Conservation (phyloP, 176 grass and related monocot species). For the Paspalum notatum region DNA sequence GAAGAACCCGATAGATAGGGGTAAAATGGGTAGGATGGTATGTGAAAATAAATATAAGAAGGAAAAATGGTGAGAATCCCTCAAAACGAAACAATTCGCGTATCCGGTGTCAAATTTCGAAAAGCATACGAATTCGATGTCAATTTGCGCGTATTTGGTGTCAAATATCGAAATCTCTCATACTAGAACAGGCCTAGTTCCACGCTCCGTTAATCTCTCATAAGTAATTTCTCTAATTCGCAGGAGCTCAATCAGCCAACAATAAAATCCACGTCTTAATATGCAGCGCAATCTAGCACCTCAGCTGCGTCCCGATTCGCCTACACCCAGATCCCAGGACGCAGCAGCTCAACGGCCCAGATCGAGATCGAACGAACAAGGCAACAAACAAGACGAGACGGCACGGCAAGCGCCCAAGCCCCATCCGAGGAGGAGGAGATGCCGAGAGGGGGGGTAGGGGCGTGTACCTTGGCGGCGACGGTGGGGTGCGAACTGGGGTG, state of each 20-base stretch:
- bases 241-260: background rate
- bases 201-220: background rate
- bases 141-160: no score
- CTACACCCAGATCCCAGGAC: background rate
- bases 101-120: no score
- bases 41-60: no score
- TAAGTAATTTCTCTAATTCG: background rate
- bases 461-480: conserved; percentile 70
- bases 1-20: no score
- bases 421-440: background rate
- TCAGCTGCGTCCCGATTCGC: background rate
- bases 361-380: conserved; percentile 32
- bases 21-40: no score
- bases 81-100: no score
- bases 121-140: no score
- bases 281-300: background rate
- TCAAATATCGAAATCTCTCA: no score
- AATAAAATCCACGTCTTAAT: background rate
- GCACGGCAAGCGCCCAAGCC: background rate
- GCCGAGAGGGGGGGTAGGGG: background rate
- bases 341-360: background rate
- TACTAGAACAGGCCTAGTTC: background rate
- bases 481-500: conserved; percentile 58
- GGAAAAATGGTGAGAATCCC: no score
- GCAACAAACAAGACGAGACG: background rate